Base-by-base conservation (phyloP, 306 rosid genomes). In the Hippophae tibetana region DNA sequence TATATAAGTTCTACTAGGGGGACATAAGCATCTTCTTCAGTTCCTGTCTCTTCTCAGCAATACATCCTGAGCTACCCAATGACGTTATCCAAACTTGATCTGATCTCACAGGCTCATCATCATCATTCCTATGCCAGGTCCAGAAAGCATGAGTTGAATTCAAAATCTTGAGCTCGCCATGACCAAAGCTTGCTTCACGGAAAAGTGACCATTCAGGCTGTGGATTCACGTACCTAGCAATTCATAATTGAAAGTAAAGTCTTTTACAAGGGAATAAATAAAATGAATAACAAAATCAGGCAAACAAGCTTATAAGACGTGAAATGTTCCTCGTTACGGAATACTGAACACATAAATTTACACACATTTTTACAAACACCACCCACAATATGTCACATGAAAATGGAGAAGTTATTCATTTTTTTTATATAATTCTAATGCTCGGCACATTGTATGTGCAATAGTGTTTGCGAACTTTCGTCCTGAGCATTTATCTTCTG, bases 61-160 rank as follows among this genome's bases (percentile, higher is more conserved):
- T 46, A 14, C 99, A 92, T 57, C 81, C 88, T 4, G 86, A 80
- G 66, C 67, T 67, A 9, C 60, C 73, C 76, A 86, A 69, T 26
- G 97, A 86, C 68, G 84, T 86, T 51, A 89, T 78, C 97, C 97
- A 89, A 52, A 78, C 63, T 57, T 89, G 78, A 78, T 89, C 97
- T 23, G 97, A 86, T 68, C 76, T 80, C 25, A 89, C 94, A 0
- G 95, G 86, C 72, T 89, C 94, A 2, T 89, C 61, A 40, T 57
- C 47, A 13, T 57, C 46, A 57, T 57, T 57, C n/a, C 61, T 18
- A 46, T 57, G 13, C 61, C 61, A 57, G 8, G 41, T 45, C 2
- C 42, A 57, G 27, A 40, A 57, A n/a, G 61, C 61, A 8, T 57
- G 61, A 47, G 61, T 42, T 57, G 47, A 40, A 25, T 57, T 57